phyloP scores from a whole-genome alignment of 78 protist species.

The Isochrysis galbana region DNA sequence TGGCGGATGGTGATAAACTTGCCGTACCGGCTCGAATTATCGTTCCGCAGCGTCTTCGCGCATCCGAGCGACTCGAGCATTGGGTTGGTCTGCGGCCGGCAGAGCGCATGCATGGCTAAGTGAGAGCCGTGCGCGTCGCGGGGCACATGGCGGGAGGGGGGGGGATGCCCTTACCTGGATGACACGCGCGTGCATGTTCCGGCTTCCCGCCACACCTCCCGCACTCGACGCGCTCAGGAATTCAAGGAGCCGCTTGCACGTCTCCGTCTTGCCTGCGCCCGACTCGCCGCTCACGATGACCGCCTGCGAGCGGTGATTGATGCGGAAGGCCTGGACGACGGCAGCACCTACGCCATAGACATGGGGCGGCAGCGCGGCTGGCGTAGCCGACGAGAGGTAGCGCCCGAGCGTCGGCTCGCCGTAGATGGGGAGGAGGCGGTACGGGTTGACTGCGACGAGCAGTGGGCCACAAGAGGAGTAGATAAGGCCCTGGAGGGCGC shows the following conservation, averaged over 20 bases:
- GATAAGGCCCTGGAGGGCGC: background rate
- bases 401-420: background rate
- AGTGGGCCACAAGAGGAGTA: background rate
- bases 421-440: background rate
- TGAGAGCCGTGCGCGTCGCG: too few relatives aligned
- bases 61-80: slow-evolving; percentile 67
- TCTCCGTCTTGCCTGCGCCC: slow-evolving; percentile 88
- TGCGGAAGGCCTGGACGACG: background rate
- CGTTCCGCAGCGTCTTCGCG: slow-evolving; percentile 73
- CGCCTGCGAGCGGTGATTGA: background rate
- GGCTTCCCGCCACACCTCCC: background rate
- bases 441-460: slow-evolving; percentile 17
- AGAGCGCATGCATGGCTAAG: too few relatives aligned
- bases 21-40: slow-evolving; percentile 48
- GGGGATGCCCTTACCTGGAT: too few relatives aligned
- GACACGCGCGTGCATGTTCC: background rate
- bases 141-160: too few relatives aligned
- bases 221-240: background rate
- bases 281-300: slow-evolving; percentile 81
- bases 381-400: background rate
- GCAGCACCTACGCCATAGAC: background rate
- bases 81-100: slow-evolving; percentile 65
- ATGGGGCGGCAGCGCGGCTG: background rate
- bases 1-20: slow-evolving; percentile 8
- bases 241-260: background rate